Evolutionary conservation across 1,284 basidiomycete genomes (phyloP).

Genomic region (Tilletia caries): DNA sequence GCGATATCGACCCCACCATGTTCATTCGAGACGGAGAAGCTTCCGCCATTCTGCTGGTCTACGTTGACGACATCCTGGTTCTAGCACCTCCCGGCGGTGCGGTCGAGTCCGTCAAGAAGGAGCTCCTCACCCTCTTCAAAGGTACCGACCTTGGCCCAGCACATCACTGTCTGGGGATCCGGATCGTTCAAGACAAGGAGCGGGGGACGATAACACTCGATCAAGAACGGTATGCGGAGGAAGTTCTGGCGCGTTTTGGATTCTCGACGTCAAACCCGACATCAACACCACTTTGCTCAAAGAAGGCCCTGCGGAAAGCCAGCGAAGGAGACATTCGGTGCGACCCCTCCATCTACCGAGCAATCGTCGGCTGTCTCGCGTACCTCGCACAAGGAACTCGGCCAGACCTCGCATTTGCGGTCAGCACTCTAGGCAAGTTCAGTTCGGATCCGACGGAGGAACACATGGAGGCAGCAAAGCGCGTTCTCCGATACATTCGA

Average conservation of each 20-base stretch:
- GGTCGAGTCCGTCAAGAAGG: background rate
- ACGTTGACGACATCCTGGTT: slow-evolving; percentile 4
- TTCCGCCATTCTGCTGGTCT: background rate
- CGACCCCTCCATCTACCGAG: background rate
- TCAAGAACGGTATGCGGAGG: slow-evolving; percentile 1
- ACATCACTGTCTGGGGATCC: background rate
- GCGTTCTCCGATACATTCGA: background rate
- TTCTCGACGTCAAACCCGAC: background rate
- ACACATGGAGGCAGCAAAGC: slow-evolving; percentile 1
- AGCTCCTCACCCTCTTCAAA: background rate
- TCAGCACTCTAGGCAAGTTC: slow-evolving; percentile 2
- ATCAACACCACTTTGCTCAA: background rate
- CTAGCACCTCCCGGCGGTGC: background rate
- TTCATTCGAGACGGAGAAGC: background rate
- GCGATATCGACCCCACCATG: background rate
- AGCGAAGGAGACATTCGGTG: background rate
- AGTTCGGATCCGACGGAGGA: background rate
- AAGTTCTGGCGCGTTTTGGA: background rate
- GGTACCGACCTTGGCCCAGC: slow-evolving; percentile 1
- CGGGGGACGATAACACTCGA: background rate
- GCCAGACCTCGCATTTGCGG: background rate
- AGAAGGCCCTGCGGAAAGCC: background rate
- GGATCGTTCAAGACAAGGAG: background rate
- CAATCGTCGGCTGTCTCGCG: background rate
- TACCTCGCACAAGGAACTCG: slow-evolving; percentile 5